Percentiles rank a stretch among this genome's conserved stretches.
Evolutionary conservation across 371 early-diverging fungal species (phyloP).

Genomic region (Syncephalastrum monosporum): DNA sequence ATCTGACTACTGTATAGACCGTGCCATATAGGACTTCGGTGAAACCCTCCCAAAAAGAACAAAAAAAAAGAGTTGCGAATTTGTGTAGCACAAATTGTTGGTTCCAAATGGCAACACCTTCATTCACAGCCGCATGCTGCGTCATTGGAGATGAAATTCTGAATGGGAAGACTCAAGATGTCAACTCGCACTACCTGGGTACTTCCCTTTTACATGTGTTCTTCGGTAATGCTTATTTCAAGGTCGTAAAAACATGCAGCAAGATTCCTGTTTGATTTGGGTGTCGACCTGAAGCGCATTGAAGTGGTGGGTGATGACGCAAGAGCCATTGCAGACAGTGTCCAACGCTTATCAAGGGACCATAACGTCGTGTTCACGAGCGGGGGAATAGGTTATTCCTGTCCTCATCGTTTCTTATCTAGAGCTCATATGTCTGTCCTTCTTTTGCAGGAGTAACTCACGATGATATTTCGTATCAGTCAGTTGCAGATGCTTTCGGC

Average conservation of each 20-base stretch:
- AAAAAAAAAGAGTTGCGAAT: neutral
- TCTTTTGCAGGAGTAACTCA: slow-evolving; percentile 51
- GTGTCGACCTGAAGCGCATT: slow-evolving; percentile 60
- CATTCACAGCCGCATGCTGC: slow-evolving; percentile 41
- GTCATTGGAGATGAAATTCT: slow-evolving; percentile 74
- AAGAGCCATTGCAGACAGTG: slow-evolving; percentile 52
- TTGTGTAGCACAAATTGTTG: neutral
- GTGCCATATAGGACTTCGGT: no score
- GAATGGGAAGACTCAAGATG: slow-evolving; percentile 71
- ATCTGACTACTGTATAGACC: no score
- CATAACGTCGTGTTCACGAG: slow-evolving; percentile 69
- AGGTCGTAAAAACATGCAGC: slow-evolving; percentile 31
- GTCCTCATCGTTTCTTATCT: neutral
- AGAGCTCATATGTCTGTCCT: neutral
- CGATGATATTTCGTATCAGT: slow-evolving; percentile 69
- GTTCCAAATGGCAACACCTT: slow-evolving; percentile 8
- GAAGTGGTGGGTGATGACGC: slow-evolving; percentile 62
- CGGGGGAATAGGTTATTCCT: slow-evolving; percentile 63
- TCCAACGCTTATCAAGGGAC: slow-evolving; percentile 44
- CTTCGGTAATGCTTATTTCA: neutral
- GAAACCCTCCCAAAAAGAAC: no score
- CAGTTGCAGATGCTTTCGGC: slow-evolving; percentile 65
- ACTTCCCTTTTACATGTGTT: neutral
- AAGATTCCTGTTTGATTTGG: slow-evolving; percentile 55
- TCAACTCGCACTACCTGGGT: slow-evolving; percentile 62